Percentiles rank a stretch among this genome's conserved stretches.
Evolutionary conservation across 2,329 filamentous ascomycete species (phyloP).

Genomic region (Bipolaris zeicola): DNA sequence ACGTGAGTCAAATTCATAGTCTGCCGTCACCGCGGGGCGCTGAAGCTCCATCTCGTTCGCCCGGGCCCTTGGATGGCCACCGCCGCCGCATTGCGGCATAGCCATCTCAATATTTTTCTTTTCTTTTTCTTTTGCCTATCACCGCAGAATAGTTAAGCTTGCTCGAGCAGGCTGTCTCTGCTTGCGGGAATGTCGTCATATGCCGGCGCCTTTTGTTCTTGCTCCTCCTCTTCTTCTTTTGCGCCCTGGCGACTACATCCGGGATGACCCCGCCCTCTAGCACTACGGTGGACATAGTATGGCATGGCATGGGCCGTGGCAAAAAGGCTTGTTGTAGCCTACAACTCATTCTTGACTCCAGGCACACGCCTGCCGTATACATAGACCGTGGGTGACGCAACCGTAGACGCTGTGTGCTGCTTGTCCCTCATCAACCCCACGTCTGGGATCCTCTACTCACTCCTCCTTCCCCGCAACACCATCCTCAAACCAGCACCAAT

Average conservation of each 20-base stretch:
- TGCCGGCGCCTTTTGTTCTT: neutral
- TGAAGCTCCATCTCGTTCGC: conserved; percentile 15
- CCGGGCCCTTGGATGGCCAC: conserved; percentile 23
- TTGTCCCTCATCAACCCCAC: conserved; percentile 18
- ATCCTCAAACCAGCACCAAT: conserved; percentile 12
- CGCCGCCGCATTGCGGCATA: neutral
- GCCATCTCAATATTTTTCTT: neutral
- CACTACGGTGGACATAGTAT: neutral
- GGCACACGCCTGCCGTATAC: neutral
- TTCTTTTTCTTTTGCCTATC: too few relatives aligned
- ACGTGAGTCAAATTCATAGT: conserved; percentile 41
- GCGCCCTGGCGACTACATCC: neutral
- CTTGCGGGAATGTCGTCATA: neutral
- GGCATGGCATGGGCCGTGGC: neutral
- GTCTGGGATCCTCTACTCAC: conserved; percentile 9
- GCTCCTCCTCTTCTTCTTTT: neutral
- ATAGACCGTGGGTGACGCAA: conserved; percentile 4
- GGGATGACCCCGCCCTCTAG: neutral
- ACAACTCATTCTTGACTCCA: neutral
- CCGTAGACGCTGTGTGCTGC: conserved; percentile 19
- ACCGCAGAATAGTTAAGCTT: neutral
- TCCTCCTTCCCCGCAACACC: conserved; percentile 18
- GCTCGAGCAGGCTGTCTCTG: neutral
- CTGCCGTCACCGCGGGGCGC: conserved; percentile 35
- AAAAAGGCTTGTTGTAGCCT: neutral